phyloP scores from a whole-genome alignment of 148 eudicot species.

The Fagopyrum esculentum region DNA sequence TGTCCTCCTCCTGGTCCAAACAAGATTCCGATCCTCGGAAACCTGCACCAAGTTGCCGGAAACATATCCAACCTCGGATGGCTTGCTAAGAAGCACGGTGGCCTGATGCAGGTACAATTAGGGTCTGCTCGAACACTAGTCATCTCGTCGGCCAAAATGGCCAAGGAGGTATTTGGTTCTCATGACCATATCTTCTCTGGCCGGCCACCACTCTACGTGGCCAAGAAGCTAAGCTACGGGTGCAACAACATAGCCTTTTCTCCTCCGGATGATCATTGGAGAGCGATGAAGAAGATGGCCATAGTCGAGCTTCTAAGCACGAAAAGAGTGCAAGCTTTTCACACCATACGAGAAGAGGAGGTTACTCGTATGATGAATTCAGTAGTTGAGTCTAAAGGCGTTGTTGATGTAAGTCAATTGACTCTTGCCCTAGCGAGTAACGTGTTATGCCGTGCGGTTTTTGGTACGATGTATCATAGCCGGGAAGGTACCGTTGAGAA shows the following conservation, averaged over 20 bases:
- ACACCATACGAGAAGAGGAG: constrained; percentile 26
- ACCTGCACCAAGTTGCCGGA: constrained; percentile 45
- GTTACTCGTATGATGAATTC: constrained; percentile 26
- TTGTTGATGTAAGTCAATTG: constrained; percentile 35
- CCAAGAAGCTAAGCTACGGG: constrained; percentile 28
- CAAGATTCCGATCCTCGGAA: constrained; percentile 41
- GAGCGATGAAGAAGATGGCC: constrained; percentile 31
- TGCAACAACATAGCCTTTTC: constrained; percentile 25
- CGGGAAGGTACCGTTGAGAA: neutral
- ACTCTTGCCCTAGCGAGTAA: constrained; percentile 28
- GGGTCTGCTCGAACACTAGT: constrained; percentile 47
- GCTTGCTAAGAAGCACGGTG: constrained; percentile 32
- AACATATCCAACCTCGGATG: constrained; percentile 28
- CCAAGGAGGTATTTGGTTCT: constrained; percentile 30
- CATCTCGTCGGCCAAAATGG: constrained; percentile 41
- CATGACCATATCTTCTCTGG: constrained; percentile 42
- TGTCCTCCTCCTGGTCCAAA: constrained; percentile 43
- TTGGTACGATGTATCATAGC: constrained; percentile 20
- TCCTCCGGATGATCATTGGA: constrained; percentile 45
- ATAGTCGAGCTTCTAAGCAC: constrained; percentile 28
- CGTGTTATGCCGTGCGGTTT: constrained; percentile 38
- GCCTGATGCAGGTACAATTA: constrained; percentile 41
- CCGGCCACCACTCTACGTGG: constrained; percentile 31
- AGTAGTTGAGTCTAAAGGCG: constrained; percentile 1
- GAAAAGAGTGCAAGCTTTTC: constrained; percentile 38